These are phyloP conservation scores for Leccinum solheimii DNA, from an alignment of 1,284 basidiomycete genomes.

Conservation along the genomic window DNA sequence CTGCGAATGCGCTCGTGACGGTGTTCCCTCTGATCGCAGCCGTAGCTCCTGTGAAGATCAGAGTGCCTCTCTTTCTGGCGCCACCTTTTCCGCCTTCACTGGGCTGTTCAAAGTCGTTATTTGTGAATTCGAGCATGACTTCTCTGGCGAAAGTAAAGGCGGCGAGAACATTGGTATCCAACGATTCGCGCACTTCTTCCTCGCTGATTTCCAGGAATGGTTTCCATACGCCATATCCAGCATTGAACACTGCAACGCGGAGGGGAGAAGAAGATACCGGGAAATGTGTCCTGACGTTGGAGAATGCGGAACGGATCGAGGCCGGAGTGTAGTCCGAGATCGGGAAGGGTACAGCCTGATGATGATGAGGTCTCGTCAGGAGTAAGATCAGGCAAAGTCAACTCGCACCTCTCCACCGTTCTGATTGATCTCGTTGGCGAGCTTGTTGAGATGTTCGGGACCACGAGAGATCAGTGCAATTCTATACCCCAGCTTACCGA, in stretches of 20 bases:
- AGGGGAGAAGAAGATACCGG: slow-evolving; percentile 46
- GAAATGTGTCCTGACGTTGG: slow-evolving; percentile 53
- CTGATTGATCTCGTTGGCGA: slow-evolving; percentile 56
- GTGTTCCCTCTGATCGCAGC: slow-evolving; percentile 64
- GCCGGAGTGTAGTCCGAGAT: slow-evolving; percentile 54
- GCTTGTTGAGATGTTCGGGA: slow-evolving; percentile 49
- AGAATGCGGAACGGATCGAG: slow-evolving; percentile 56
- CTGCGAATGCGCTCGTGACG: slow-evolving; percentile 65
- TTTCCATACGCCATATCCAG: slow-evolving; percentile 59
- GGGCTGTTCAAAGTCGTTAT: slow-evolving; percentile 48
- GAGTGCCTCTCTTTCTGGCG: slow-evolving; percentile 56
- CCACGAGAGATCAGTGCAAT: slow-evolving; percentile 70
- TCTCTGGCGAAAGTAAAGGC: slow-evolving; percentile 71
- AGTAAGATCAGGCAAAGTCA: neutral
- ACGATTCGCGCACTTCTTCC: slow-evolving; percentile 50
- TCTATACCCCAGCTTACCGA: slow-evolving; percentile 64
- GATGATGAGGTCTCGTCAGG: neutral
- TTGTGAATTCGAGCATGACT: slow-evolving; percentile 61
- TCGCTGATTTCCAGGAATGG: slow-evolving; percentile 67
- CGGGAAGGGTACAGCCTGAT: slow-evolving; percentile 62
- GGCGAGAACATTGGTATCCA: slow-evolving; percentile 58
- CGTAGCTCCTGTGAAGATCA: slow-evolving; percentile 81
- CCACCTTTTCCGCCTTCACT: slow-evolving; percentile 38
- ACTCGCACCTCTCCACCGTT: slow-evolving; percentile 57
- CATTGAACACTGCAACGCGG: slow-evolving; percentile 70